Base-by-base conservation (phyloP, 345 rosid species). In the Salix arbutifolia region DNA sequence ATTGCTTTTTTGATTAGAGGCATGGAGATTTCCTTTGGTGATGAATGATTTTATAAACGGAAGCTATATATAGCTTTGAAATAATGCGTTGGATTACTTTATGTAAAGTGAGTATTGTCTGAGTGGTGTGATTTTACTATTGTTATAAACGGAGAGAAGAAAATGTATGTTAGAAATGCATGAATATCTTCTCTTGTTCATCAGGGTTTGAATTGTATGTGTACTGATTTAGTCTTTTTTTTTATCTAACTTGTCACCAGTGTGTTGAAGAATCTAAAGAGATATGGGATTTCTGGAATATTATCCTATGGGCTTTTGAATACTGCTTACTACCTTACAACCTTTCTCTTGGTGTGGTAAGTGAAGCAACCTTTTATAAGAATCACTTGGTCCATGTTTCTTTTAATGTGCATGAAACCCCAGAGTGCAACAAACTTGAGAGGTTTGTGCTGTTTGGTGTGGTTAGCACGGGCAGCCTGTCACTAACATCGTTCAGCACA, bases 311-410 rank as follows among this genome's bases (percentile, higher is more conserved):
- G 96, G 70, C 75, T 94, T 65, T 80, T 94, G 69, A 94, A 91
- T 78, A 92, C 97, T 23, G 91, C 84, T 38, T 94, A 94, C 86
- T 92, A 94, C 80, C 87, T 86, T 53, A 84, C 85, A 25, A 87
- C 91, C 42, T 94, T 91, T 82, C 92, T 94, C 37, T 72, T 92
- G 81, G 97, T 91, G 3, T 94, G 98, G 95, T 94, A 67, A 84
- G 98, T 84, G 70, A 76, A 77, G 70, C 76, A 11, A 19, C 21
- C 44, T 69, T 61, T 66, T 46, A 10, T 12, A 46, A 14, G 30
- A 72, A 31, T 31, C 42, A 3, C 19, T 60, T 78, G 48, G 40
- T 76, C 4, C 3, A 40, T 68, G 13, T 72, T 35, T 61, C 37
- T 61, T 73, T 18, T 37, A 0, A 38, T 7, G 5, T 31, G 44